A percentile compares a stretch with the other conserved stretches of the same genome.
Conservation (phyloP, 2,329 filamentous ascomycete genomes). For the Claviceps pazoutovae region DNA sequence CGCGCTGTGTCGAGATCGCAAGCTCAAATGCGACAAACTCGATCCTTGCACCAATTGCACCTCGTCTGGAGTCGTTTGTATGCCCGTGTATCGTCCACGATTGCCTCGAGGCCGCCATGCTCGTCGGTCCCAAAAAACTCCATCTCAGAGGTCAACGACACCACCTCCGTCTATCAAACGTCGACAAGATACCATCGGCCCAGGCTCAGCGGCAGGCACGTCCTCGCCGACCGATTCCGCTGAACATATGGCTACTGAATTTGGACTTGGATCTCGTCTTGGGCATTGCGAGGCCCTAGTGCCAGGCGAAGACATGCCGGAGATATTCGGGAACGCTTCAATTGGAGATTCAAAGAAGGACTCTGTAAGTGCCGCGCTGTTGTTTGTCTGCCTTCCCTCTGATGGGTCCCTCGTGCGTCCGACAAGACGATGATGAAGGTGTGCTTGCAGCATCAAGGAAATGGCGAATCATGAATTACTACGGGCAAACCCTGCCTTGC, state of each 20-base stretch:
- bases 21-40: constrained; percentile 12
- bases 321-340: neutral
- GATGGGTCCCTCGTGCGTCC: too few species aligned
- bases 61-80: constrained; percentile 6
- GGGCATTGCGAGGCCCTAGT: neutral
- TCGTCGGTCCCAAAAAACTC: constrained; percentile 2
- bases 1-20: constrained; percentile 9
- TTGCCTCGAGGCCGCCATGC: constrained; percentile 9
- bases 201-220: neutral
- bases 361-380: neutral
- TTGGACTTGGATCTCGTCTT: neutral
- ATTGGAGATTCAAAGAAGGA: neutral
- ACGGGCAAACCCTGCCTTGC: too few species aligned
- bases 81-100: constrained; percentile 8
- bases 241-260: neutral
- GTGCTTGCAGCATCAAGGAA: too few species aligned
- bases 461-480: too few species aligned
- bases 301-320: neutral
- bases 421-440: too few species aligned
- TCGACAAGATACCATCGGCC: neutral
- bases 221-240: neutral
- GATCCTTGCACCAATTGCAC: constrained; percentile 11
- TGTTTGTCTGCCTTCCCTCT: too few species aligned
- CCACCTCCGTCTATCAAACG: neutral
- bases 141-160: constrained; percentile 2